Evolutionary conservation across 139 green algal species (phyloP), one percentile per base, ranked within the genome.

Genomic region (Chlorella sorokiniana): DNA sequence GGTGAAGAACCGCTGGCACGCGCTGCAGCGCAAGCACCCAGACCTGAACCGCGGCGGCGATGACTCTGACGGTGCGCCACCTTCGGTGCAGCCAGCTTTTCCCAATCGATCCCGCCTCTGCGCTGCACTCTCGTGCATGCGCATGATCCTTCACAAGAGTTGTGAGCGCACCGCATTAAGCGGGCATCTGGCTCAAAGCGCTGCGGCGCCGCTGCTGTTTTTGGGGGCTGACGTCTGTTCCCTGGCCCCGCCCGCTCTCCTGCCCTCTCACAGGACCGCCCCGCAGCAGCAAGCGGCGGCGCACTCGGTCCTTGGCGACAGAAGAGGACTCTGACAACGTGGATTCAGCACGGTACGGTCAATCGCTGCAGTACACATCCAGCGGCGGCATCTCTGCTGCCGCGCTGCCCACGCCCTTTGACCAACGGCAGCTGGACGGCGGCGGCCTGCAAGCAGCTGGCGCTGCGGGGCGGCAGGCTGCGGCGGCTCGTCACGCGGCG

Each of bases 1-100:
- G 1, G 87, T 90, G 11, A 91, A 91, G 61, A 91, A 91, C 69
- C 59, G 87, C 22, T 91, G 79, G 77, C 72, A 80, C 40, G 84
- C 84, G 7, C 62, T 86, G 29, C 31, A 52, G 1, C 74, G 75
- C 59, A 86, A 86, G 73, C 52, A 79, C 63, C 76, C 76, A 0
- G 45, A 29, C 3, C 33, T 63, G 44, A 37, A 63, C 6, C 10
- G 45, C 22, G 29, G 59, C 9, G 27, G 20, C 29, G 22, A 52
- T 35, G 59, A 52, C 67, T 72, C 59, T 1, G 71, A 79, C 16
- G 71, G 51, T 79, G 71, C 25, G 79, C 5, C 14, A 7, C 11
- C 40, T 61, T 35, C 45, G 22, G 4, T 31, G 71, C 27, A 20
- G 72, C 1, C 48, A 29, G 27, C 29, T n/a, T 41, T 41, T 22